These are phyloP conservation scores for Elsinoe arachidis DNA, from an alignment of 2,329 filamentous ascomycete genomes.

Conservation along the genomic window DNA sequence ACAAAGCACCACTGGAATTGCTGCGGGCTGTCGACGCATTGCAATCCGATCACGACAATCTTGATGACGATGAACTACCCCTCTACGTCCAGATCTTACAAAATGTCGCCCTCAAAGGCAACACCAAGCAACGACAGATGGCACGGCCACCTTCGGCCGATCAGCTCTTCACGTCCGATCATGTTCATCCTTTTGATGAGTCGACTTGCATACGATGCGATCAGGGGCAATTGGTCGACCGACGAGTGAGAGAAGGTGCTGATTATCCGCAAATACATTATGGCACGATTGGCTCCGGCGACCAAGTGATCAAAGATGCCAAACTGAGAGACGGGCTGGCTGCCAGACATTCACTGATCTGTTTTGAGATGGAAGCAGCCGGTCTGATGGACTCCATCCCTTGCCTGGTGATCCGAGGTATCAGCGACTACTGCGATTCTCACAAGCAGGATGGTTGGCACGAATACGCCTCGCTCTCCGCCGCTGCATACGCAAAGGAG, in stretches of 20 bases:
- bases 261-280: too few relatives aligned
- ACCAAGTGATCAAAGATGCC: constrained; percentile 21
- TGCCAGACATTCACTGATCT: constrained; percentile 9
- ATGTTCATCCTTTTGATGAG: too few relatives aligned
- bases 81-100: too few relatives aligned
- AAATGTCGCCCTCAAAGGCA: too few relatives aligned
- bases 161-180: too few relatives aligned
- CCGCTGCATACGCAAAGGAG: background rate
- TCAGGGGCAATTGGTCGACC: too few relatives aligned
- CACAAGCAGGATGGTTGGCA: constrained; percentile 14
- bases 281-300: constrained; percentile 22
- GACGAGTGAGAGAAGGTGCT: too few relatives aligned
- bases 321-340: constrained; percentile 12
- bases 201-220: too few relatives aligned
- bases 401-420: constrained; percentile 12
- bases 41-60: constrained; percentile 7
- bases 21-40: constrained; percentile 14
- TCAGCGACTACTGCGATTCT: constrained; percentile 14
- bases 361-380: constrained; percentile 16
- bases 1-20: constrained; percentile 14
- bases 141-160: too few relatives aligned
- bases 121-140: too few relatives aligned
- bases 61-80: background rate
- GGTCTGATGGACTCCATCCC: constrained; percentile 5
- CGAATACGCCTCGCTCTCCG: constrained; percentile 5